Percentiles rank a stretch among this genome's conserved stretches.
Conservation (phyloP, 1,284 basidiomycete genomes). For the Abortiporus biennis region DNA sequence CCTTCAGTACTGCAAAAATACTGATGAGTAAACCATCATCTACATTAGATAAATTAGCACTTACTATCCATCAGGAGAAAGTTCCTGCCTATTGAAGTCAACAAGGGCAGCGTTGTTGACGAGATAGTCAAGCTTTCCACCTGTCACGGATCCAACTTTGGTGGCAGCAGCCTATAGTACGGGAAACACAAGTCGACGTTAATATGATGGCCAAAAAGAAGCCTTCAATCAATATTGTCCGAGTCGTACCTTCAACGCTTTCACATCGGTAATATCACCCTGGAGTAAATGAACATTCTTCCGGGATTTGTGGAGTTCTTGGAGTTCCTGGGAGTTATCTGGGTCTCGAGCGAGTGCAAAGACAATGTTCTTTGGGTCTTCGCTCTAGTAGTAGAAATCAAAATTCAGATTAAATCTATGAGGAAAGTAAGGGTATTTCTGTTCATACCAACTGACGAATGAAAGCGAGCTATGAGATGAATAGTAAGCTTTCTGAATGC, state of each 20-base stretch:
- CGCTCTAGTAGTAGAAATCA: constrained; percentile 4
- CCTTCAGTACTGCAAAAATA: constrained; percentile 3
- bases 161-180: constrained; percentile 11
- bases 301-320: constrained; percentile 13
- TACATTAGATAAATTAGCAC: neutral
- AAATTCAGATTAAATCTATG: neutral
- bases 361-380: constrained; percentile 16
- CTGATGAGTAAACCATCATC: neutral
- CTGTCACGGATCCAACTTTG: constrained; percentile 18
- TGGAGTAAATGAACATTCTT: constrained; percentile 21
- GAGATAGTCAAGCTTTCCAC: constrained; percentile 23
- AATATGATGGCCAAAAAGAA: neutral
- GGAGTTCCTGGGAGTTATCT: constrained; percentile 10
- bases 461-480: constrained; percentile 11
- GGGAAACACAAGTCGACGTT: neutral
- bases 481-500: neutral
- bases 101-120: constrained; percentile 24
- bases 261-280: constrained; percentile 18
- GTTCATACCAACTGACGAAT: constrained; percentile 14
- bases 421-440: neutral
- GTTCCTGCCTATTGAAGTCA: neutral
- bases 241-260: constrained; percentile 16
- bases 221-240: neutral
- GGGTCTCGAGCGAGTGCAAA: constrained; percentile 21
- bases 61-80: constrained; percentile 8